Evolutionary conservation across 768 basidiomycete genomes (phyloP), one percentile per base, ranked within the genome.

Genomic region (Leucosporidium creatinivorum): DNA sequence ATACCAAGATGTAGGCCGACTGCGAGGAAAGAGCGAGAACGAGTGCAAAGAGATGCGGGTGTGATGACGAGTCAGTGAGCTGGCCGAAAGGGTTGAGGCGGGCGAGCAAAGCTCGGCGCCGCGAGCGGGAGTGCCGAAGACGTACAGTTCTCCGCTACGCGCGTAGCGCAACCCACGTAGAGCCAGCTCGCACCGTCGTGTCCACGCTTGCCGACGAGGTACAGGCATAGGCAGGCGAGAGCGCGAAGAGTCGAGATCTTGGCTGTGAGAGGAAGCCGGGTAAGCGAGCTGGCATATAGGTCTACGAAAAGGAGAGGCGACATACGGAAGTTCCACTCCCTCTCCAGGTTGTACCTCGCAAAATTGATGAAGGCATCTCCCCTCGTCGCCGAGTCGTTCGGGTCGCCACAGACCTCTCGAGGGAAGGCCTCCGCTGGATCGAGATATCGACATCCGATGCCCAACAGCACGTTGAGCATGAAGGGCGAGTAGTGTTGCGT

Each of bases 401-500:
- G 54, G 19, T 64, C 26, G 1, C 60, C 56, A 39, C 66, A 67
- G 44, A 67, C 58, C 61, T 70, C 69, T 18, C 59, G 51, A 4
- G 63, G 66, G 39, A 36, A 67, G 9, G 54, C 48, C 25, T 70
- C 69, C 30, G 52, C 63, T n/a, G 65, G 65, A 33, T 67, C 69
- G 52, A 70, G 66, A 66, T 70, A 70, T 5, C 69, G 62, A 49
- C 66, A 70, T 10, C 69, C 69, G 36, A 67, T 61, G 12, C 66
- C 69, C 30, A 70, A 58, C 39, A 67, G 36, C 21, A 47, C 44
- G 50, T 70, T 61, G 49, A 64, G 61, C 23, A 70, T 54, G 51
- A 70, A 70, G 21, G 69, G 69, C 15, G 59, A 61, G 50, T 67
- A 70, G 51, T 58, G 57, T 4, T 67, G 60, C 1, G 69, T 70